phyloP scores from a whole-genome alignment of 345 rosid species.

The Anastatica hierochuntica region DNA sequence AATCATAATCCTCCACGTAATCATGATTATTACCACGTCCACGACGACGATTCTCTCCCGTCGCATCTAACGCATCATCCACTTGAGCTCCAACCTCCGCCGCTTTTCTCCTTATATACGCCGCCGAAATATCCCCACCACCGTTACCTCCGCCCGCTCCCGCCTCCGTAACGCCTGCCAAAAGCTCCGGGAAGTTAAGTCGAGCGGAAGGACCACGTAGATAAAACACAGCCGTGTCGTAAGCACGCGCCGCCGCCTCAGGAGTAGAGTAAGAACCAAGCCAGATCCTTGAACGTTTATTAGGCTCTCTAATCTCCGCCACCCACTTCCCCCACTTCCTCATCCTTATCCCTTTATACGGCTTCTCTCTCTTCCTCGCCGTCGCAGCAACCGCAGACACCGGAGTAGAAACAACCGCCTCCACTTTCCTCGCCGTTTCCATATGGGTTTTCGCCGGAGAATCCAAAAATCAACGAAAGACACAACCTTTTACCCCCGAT shows the following conservation, averaged over 20 bases:
- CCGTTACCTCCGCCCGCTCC: conserved; percentile 21
- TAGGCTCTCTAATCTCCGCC: conserved; percentile 97
- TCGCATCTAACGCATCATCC: conserved; percentile 69
- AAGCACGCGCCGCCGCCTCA: conserved; percentile 93
- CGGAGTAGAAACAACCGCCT: conserved; percentile 5
- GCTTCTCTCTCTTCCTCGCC: conserved; percentile 48
- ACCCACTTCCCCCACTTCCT: conserved; percentile 99
- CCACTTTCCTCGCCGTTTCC: conserved; percentile 32
- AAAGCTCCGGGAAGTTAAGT: conserved; percentile 81
- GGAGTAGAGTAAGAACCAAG: conserved; percentile 96
- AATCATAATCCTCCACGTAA: conserved; percentile 14
- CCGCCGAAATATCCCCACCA: conserved; percentile 67
- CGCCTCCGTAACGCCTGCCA: conserved; percentile 43
- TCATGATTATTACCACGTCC: conserved; percentile 15
- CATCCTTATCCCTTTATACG: conserved; percentile 97
- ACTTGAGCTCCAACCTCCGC: conserved; percentile 90
- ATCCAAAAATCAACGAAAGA: conserved; percentile 4
- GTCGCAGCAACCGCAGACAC: conserved; percentile 3
- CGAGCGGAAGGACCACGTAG: conserved; percentile 89
- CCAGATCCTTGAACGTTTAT: conserved; percentile 96
- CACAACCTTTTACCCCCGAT: background rate
- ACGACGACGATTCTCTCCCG: conserved; percentile 21
- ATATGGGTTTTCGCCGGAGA: conserved; percentile 11
- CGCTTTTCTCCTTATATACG: conserved; percentile 83
- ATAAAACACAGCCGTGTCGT: conserved; percentile 89